Percentiles rank a stretch among this genome's conserved stretches.
Evolutionary conservation across 106 monocot species (phyloP).

Genomic region (Ottelia alismoides): DNA sequence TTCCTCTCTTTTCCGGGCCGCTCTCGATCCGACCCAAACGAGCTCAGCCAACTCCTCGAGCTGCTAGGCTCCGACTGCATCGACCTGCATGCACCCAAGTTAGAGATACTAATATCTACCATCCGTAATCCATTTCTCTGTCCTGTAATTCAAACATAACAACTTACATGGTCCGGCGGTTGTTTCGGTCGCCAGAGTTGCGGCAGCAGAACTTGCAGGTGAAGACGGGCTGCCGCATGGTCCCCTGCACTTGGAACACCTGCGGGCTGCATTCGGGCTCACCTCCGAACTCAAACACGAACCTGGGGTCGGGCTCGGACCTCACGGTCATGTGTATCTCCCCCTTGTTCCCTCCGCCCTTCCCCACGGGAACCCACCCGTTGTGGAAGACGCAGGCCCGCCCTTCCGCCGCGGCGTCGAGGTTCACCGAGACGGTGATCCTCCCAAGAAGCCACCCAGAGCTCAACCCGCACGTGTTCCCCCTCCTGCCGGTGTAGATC

Average conservation of each 20-base stretch:
- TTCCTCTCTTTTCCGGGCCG: constrained; percentile 61
- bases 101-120: background rate
- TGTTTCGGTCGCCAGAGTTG: constrained; percentile 26
- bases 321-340: constrained; percentile 15
- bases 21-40: constrained; percentile 63
- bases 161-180: constrained; percentile 43
- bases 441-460: constrained; percentile 68
- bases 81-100: constrained; percentile 31
- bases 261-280: constrained; percentile 94
- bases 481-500: constrained; percentile 72
- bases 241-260: constrained; percentile 69
- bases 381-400: constrained; percentile 34
- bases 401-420: constrained; percentile 27
- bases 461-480: constrained; percentile 65
- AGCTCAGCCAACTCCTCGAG: constrained; percentile 33
- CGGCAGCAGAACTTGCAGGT: constrained; percentile 85
- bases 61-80: constrained; percentile 26
- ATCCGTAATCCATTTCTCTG: background rate
- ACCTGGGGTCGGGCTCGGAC: constrained; percentile 29
- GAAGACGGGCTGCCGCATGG: constrained; percentile 77
- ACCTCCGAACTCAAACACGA: constrained; percentile 90
- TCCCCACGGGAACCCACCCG: constrained; percentile 20
- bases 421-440: constrained; percentile 51
- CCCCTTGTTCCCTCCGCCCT: constrained; percentile 1
- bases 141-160: background rate